phyloP scores from a whole-genome alignment of 106 monocot species.

The Dioscorea alata region DNA sequence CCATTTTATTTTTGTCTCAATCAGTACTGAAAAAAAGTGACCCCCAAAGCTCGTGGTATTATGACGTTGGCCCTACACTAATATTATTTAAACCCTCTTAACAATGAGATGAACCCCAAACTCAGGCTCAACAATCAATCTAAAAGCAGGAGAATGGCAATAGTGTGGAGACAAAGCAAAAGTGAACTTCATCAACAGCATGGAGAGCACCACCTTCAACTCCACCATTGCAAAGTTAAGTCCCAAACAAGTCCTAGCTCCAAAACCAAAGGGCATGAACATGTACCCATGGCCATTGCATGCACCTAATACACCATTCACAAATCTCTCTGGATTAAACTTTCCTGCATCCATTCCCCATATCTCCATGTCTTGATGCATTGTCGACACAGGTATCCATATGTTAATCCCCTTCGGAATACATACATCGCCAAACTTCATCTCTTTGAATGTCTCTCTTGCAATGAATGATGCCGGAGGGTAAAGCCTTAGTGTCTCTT shows the following conservation, averaged over 20 bases:
- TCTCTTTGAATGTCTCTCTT: conserved; percentile 36
- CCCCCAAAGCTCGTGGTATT: too few relatives aligned
- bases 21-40: too few relatives aligned
- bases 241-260: conserved; percentile 45
- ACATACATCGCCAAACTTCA: conserved; percentile 25
- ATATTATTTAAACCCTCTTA: conserved; percentile 9
- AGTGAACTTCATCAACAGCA: conserved; percentile 49
- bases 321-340: conserved; percentile 66
- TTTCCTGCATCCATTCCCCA: conserved; percentile 66
- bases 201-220: conserved; percentile 57
- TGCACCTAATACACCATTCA: conserved; percentile 34
- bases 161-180: conserved; percentile 41
- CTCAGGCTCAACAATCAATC: conserved; percentile 55
- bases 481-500: conserved; percentile 43
- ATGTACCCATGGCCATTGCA: conserved; percentile 37
- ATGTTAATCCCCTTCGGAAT: conserved; percentile 47
- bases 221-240: conserved; percentile 74
- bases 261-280: conserved; percentile 67
- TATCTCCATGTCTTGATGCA: conserved; percentile 41
- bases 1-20: too few relatives aligned
- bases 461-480: conserved; percentile 14
- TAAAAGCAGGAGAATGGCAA: conserved; percentile 44
- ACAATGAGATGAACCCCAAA: conserved; percentile 47
- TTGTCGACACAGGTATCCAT: conserved; percentile 23
- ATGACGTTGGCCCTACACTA: too few relatives aligned